Conservation (phyloP, 2,329 filamentous ascomycete species). For the Cladophialophora chaetospira region DNA sequence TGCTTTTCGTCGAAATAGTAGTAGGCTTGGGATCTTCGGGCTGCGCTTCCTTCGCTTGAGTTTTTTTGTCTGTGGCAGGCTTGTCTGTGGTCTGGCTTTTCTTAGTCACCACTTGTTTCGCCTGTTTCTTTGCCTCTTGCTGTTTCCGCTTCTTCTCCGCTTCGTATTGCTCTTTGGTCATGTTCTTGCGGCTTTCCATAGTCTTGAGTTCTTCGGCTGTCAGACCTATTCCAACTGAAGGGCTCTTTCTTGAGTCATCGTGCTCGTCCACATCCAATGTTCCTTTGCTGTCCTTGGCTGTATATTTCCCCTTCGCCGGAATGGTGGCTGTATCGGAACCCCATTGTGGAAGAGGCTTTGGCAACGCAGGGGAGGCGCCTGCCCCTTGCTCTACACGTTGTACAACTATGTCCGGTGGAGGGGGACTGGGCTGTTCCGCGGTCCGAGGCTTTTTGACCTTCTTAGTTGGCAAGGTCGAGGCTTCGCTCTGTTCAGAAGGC, state of each 20-base stretch:
- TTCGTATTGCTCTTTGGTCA: slow-evolving; percentile 28
- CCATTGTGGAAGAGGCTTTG: slow-evolving; percentile 16
- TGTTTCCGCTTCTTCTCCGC: slow-evolving; percentile 23
- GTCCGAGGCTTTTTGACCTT: background rate
- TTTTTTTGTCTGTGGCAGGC: background rate
- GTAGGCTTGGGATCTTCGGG: background rate
- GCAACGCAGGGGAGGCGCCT: too few species aligned
- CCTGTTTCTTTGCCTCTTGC: slow-evolving; percentile 19
- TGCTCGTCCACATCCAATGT: slow-evolving; percentile 1
- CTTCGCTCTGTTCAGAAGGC: background rate
- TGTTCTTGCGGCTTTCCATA: slow-evolving; percentile 23
- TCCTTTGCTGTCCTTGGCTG: background rate
- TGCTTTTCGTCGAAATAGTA: slow-evolving; percentile 1
- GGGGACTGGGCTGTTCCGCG: background rate
- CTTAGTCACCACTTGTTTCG: slow-evolving; percentile 7
- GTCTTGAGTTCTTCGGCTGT: slow-evolving; percentile 28
- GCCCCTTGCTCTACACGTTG: background rate
- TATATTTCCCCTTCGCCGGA: background rate
- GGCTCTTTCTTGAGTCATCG: slow-evolving; percentile 12
- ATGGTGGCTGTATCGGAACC: slow-evolving; percentile 2
- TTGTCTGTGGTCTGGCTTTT: slow-evolving; percentile 7
- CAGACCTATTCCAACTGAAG: slow-evolving; percentile 18
- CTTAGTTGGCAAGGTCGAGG: background rate
- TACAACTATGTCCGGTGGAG: background rate
- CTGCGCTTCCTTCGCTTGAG: background rate